Evolutionary conservation across 306 rosid genomes (phyloP).

Genomic region (Acacia crassicarpa): DNA sequence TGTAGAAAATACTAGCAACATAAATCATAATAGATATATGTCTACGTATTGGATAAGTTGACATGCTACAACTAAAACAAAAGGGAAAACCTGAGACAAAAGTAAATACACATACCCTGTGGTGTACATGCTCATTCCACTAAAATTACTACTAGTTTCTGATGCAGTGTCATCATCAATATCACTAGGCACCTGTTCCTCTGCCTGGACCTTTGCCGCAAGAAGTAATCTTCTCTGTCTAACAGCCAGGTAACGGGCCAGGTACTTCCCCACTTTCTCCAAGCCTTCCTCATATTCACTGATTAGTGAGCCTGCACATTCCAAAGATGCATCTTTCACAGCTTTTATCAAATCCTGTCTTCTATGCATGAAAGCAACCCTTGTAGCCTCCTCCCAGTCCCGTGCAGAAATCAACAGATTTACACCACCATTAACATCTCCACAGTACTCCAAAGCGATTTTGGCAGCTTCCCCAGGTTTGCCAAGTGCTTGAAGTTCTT

Average conservation of each 20-base stretch:
- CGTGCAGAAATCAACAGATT: constrained; percentile 66
- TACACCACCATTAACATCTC: constrained; percentile 58
- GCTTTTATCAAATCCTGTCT: constrained; percentile 65
- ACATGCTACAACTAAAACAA: constrained; percentile 11
- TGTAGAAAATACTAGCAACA: background rate
- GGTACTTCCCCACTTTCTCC: constrained; percentile 93
- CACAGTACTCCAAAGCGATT: constrained; percentile 83
- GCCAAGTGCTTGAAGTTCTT: constrained; percentile 97
- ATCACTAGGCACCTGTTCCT: constrained; percentile 66
- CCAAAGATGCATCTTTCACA: constrained; percentile 72
- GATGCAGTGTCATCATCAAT: constrained; percentile 86
- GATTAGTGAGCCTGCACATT: constrained; percentile 69
- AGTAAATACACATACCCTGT: constrained; percentile 61
- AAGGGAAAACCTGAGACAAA: constrained; percentile 5
- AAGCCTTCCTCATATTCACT: constrained; percentile 83
- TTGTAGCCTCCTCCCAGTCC: constrained; percentile 88
- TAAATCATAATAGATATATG: background rate
- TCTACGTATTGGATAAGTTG: background rate
- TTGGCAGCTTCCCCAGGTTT: constrained; percentile 95
- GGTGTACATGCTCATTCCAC: constrained; percentile 99
- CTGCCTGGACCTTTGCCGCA: constrained; percentile 76
- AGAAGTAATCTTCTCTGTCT: constrained; percentile 95
- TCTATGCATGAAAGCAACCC: constrained; percentile 73
- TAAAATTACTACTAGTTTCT: constrained; percentile 92
- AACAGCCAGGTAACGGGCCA: constrained; percentile 93